phyloP scores from a whole-genome alignment of 225 moss, liverwort and hornwort species.

The Polytrichum commune region DNA sequence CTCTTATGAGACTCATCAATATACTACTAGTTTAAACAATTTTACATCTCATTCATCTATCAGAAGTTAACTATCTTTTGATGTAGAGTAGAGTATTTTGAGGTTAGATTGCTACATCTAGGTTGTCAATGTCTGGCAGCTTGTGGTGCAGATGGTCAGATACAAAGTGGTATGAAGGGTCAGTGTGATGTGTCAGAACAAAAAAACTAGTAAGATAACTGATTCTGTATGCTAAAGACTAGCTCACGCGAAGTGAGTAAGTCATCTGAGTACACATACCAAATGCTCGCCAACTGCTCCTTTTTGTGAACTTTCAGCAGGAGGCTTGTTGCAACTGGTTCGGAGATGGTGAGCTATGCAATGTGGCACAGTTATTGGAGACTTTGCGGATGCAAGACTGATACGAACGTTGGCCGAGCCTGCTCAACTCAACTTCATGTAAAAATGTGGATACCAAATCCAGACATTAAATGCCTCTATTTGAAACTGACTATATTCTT shows the following conservation, averaged over 20 bases:
- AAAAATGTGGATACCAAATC: neutral
- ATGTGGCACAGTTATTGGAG: slow-evolving; percentile 77
- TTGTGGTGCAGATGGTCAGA: neutral
- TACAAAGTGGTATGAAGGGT: too few relatives aligned
- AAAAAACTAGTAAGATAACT: too few relatives aligned
- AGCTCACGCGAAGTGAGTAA: neutral
- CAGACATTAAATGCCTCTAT: neutral
- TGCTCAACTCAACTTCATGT: slow-evolving; percentile 26
- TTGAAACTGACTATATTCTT: neutral
- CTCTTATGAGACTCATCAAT: neutral
- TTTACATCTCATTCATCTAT: too few relatives aligned
- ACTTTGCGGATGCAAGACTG: slow-evolving; percentile 71
- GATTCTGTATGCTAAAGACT: neutral
- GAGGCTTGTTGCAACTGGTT: slow-evolving; percentile 28
- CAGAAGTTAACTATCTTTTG: too few relatives aligned
- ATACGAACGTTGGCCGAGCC: slow-evolving; percentile 91
- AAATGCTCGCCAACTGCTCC: slow-evolving; percentile 75
- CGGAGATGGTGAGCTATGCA: slow-evolving; percentile 81
- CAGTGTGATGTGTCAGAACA: too few relatives aligned
- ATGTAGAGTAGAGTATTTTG: too few relatives aligned
- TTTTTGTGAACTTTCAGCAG: slow-evolving; percentile 52
- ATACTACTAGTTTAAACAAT: too few relatives aligned
- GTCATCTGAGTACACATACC: slow-evolving; percentile 30
- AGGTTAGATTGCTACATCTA: neutral
- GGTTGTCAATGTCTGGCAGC: neutral